Conservation (phyloP, 257 asterid species). For the Capsicum pubescens region DNA sequence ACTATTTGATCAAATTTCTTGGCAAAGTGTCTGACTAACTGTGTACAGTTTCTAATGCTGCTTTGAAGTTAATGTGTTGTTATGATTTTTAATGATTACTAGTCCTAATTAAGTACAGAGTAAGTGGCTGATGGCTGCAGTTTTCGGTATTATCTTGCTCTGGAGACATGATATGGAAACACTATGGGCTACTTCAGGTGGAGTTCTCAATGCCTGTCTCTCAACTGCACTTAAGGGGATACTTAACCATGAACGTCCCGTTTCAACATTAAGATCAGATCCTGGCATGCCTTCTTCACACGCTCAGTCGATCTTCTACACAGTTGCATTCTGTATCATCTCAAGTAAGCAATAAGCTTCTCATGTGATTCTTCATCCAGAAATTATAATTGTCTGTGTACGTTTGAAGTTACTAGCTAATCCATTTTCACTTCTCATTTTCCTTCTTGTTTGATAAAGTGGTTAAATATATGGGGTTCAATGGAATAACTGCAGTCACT, state of each 20-base stretch:
- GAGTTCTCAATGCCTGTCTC: conserved; percentile 42
- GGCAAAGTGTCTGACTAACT: neutral
- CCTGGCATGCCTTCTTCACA: conserved; percentile 99
- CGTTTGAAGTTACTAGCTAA: neutral
- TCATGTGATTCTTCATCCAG: neutral
- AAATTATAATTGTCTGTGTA: neutral
- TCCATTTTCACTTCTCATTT: neutral
- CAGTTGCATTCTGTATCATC: conserved; percentile 45
- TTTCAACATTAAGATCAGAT: conserved; percentile 63
- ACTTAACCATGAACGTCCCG: conserved; percentile 79
- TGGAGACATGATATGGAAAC: conserved; percentile 78
- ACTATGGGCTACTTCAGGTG: conserved; percentile 72
- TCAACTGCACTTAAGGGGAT: conserved; percentile 55
- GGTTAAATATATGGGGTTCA: conserved; percentile 60
- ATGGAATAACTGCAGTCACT: conserved; percentile 50
- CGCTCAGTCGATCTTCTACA: conserved; percentile 68
- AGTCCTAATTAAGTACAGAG: conserved; percentile 57
- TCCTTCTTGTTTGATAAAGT: conserved; percentile 48
- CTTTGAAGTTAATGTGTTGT: neutral
- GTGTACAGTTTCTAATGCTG: neutral
- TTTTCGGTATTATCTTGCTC: conserved; percentile 46
- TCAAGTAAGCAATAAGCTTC: conserved; percentile 65
- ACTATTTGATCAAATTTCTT: neutral
- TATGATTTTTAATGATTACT: conserved; percentile 15
- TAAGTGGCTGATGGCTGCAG: conserved; percentile 62